Evolutionary conservation across 495 filamentous ascomycete species (phyloP), one percentile per base, ranked within the genome.

Genomic region (Bathelium albidoporum): DNA sequence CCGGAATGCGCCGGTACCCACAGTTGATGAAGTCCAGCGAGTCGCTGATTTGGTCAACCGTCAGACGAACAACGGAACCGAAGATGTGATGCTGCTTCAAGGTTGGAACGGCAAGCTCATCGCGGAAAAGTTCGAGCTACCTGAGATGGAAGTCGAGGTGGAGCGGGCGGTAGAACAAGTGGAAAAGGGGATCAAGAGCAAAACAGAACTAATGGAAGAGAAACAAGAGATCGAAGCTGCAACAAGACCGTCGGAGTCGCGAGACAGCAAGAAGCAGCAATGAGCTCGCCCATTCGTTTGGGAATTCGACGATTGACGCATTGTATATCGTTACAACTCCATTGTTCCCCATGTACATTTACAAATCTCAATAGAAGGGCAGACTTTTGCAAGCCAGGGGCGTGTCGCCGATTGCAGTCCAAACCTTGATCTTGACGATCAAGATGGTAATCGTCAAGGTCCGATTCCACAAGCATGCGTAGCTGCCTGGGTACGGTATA

Each of bases 121-220:
- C 36, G 75, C 75, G 10, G 74, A 77, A 58, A 65, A 63, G 1
- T 73, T 76, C 58, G 61, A 71, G 26, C 69, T 96, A 28, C 91
- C 93, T 0, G 89, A 90, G 61, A 82, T 97, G 60, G 86, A 87
- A 59, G 75, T 89, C n/a, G 94, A 97, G 75, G 85, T 95, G 1
- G 91, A 97, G 69, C 79, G 93, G 31, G 93, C 93, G 2, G 87
- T 94, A 41, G 83, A 87, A 78, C 93, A 97, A 77, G 89, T 97
- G 1, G 83, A 91, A 69, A 82, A 80, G 63, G 80, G 49, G 2
- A 73, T 77, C 28, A 71, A 73, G 53, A 69, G 62, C 4, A 71
- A 70, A 32, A 69, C 70, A 58, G 69, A 83, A 41, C 74, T 93
- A 61, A 69, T 79, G 61, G 78, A 84, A 43, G 74, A 83, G 61